Percentiles rank a stretch among this genome's conserved stretches.
These are phyloP conservation scores for Suillus lakei DNA, from an alignment of 768 basidiomycete species.

Conservation along the genomic window DNA sequence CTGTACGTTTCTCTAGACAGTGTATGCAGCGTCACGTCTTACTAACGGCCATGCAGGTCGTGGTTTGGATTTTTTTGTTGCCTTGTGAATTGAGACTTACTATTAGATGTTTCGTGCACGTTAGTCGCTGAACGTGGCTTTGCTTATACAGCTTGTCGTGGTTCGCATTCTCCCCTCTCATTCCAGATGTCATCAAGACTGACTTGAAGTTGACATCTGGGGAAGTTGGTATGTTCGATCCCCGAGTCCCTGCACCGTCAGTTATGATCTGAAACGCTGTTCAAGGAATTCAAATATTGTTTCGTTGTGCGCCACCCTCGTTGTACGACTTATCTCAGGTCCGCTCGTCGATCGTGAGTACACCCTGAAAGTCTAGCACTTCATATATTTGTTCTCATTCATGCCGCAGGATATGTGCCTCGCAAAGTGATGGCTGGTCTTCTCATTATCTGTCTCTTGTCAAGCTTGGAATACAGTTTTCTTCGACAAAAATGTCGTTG, in stretches of 20 bases:
- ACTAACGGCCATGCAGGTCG: slow-evolving; percentile 22
- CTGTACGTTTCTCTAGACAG: slow-evolving; percentile 35
- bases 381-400: slow-evolving; percentile 1
- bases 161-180: slow-evolving; percentile 68
- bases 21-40: slow-evolving; percentile 28
- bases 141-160: slow-evolving; percentile 39
- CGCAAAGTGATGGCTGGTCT: slow-evolving; percentile 58
- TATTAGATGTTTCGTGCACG: slow-evolving; percentile 5
- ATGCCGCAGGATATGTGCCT: slow-evolving; percentile 46
- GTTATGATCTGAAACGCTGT: not conserved
- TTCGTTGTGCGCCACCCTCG: slow-evolving; percentile 51
- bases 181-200: slow-evolving; percentile 56
- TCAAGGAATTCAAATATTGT: slow-evolving; percentile 54
- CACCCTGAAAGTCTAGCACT: not conserved
- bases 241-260: too few species aligned
- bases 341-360: slow-evolving; percentile 51
- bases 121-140: slow-evolving; percentile 26
- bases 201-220: slow-evolving; percentile 54
- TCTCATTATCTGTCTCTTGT: slow-evolving; percentile 56
- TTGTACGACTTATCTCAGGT: slow-evolving; percentile 52
- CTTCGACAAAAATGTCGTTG: slow-evolving; percentile 56
- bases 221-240: slow-evolving; percentile 42
- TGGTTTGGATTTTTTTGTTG: slow-evolving; percentile 57
- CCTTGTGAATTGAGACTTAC: slow-evolving; percentile 36
- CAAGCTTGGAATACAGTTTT: slow-evolving; percentile 66